phyloP scores from a whole-genome alignment of 345 rosid genomes.

The Euphorbia pulcherrima region DNA sequence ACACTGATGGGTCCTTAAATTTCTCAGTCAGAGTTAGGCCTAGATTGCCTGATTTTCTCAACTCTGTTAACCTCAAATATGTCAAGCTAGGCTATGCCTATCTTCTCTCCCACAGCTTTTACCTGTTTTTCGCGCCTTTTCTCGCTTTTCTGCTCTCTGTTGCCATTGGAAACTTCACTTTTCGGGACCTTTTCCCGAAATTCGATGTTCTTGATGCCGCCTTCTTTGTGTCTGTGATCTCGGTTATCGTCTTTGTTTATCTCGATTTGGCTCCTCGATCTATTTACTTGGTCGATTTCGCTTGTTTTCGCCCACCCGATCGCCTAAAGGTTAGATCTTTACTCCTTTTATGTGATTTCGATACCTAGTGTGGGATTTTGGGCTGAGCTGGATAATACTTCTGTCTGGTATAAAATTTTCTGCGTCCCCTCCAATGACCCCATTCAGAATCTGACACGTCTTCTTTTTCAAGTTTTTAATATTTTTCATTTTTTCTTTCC shows the following conservation, averaged over 20 bases:
- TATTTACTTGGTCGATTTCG: slow-evolving; percentile 52
- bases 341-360: no score
- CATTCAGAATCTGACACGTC: no score
- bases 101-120: slow-evolving; percentile 44
- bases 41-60: slow-evolving; percentile 47
- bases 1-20: slow-evolving; percentile 40
- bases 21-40: slow-evolving; percentile 43
- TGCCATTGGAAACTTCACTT: slow-evolving; percentile 29
- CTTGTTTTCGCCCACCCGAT: slow-evolving; percentile 62
- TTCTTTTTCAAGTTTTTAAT: not conserved
- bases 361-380: no score
- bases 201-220: slow-evolving; percentile 19
- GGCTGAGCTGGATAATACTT: no score
- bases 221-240: slow-evolving; percentile 19
- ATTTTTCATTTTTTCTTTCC: not conserved
- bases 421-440: no score
- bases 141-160: slow-evolving; percentile 30
- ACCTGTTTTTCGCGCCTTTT: slow-evolving; percentile 33
- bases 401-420: no score
- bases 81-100: slow-evolving; percentile 60
- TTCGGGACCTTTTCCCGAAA: slow-evolving; percentile 23
- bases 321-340: slow-evolving; percentile 49
- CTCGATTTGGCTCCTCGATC: slow-evolving; percentile 43
- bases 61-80: slow-evolving; percentile 52
- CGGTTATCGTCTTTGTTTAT: slow-evolving; percentile 29